These are phyloP conservation scores for Lepidium africanum DNA, from an alignment of 345 rosid genomes.

Conservation along the genomic window DNA sequence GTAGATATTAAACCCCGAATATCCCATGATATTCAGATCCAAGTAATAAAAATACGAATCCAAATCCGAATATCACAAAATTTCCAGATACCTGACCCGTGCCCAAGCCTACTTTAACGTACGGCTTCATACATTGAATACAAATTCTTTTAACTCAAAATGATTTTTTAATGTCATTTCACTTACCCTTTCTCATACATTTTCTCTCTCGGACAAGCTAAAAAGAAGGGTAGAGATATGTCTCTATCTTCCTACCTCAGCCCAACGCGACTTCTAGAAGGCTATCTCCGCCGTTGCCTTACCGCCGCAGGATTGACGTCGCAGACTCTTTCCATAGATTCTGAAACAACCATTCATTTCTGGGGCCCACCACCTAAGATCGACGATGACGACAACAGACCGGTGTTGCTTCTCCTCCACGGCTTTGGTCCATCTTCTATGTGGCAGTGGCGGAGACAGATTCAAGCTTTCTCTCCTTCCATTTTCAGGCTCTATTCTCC, in stretches of 20 bases:
- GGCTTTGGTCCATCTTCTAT: constrained; percentile 78
- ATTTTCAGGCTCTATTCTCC: constrained; percentile 58
- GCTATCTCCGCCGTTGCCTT: constrained; percentile 73
- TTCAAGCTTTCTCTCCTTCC: constrained; percentile 48
- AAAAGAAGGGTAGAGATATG: constrained; percentile 23
- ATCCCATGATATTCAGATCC: too few species aligned
- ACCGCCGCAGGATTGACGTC: constrained; percentile 50
- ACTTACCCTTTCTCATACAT: not conserved
- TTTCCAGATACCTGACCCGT: too few species aligned
- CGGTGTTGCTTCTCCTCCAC: constrained; percentile 59
- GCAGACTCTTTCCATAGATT: constrained; percentile 35
- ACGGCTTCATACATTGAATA: not conserved
- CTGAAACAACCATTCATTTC: constrained; percentile 54
- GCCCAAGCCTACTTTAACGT: too few species aligned
- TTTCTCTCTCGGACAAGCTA: not conserved
- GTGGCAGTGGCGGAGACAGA: constrained; percentile 86
- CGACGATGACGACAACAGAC: constrained; percentile 17
- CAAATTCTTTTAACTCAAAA: not conserved
- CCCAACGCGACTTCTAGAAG: constrained; percentile 44
- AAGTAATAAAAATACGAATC: too few species aligned
- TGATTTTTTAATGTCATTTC: not conserved
- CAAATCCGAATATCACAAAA: too few species aligned
- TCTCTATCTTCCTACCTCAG: constrained; percentile 45
- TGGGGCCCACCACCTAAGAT: constrained; percentile 48
- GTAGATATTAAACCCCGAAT: too few species aligned